Evolutionary conservation across 257 asterid species (phyloP), one percentile per base, ranked within the genome.

Genomic region (Linderniella brevidens): DNA sequence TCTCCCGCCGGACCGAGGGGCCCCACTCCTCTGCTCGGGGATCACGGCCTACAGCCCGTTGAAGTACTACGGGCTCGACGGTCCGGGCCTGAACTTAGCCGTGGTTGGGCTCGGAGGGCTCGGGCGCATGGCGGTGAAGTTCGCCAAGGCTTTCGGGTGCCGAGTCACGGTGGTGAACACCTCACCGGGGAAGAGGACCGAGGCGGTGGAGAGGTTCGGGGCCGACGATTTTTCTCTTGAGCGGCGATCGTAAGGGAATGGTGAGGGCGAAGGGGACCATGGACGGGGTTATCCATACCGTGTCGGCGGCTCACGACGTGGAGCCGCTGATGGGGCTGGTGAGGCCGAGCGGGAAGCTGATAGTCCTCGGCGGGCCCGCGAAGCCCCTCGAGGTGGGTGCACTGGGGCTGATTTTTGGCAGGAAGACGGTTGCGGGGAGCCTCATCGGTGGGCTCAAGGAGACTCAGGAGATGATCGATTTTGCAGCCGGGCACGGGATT

Each of bases 401-500:
- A 39, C 52, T 62, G 19, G 37, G 64, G 13, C 11, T 70, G 14
- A 5, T 66, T 4, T 0, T 25, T 16, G 60, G 58, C 6, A 20
- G 67, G 58, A 52, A 43, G 53, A 54, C 49, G 50, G 67, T 70
- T 51, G 69, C 55, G 0, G 73, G 77, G 37, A 70, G 77, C 57
- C 0, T 56, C 49, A 62, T 66, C 44, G 77, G 73, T 0, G 66
- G 77, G 48, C 4, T 70, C 8, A 61, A 58, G 15, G 72, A 69
- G 61, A 64, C 72, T 37, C 76, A 69, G 50, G 72, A 64, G 61
- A 69, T 70, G 76, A 58, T 69, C 11, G 76, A 65, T 35, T 61
- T 69, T 1, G 65, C 66, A 16, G 72, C 69, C 14, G 16, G 53
- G 57, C 60, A 56, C 35, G 41, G 42, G 11, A 49, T 70, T 35